Percentiles rank a stretch among this genome's conserved stretches.
phyloP scores from a whole-genome alignment of 2,329 filamentous ascomycete species.

The Stachybotrys chartarum region DNA sequence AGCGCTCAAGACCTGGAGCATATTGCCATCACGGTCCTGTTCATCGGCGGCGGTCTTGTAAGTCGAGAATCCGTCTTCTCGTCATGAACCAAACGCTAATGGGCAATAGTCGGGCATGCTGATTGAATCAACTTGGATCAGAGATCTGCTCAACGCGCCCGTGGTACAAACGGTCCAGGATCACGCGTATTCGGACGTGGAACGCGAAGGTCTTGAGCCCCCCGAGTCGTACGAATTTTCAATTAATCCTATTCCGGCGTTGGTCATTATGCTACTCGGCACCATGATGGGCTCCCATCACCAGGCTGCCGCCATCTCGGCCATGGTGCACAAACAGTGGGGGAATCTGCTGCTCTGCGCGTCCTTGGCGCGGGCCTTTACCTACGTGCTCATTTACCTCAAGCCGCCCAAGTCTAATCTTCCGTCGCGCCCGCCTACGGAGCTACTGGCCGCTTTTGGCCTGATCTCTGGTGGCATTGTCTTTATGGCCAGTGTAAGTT shows the following conservation, averaged over 20 bases:
- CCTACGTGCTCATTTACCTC: constrained; percentile 74
- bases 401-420: constrained; percentile 73
- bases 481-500: constrained; percentile 82
- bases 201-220: constrained; percentile 40
- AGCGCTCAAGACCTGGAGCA: constrained; percentile 80
- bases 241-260: constrained; percentile 79
- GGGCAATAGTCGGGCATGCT: constrained; percentile 65
- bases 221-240: constrained; percentile 68
- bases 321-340: constrained; percentile 93
- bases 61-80: constrained; percentile 22
- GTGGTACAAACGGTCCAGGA: constrained; percentile 28
- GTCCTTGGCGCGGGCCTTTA: constrained; percentile 68
- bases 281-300: constrained; percentile 95
- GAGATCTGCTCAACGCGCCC: constrained; percentile 56
- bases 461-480: constrained; percentile 81
- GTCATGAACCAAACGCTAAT: background rate
- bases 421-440: constrained; percentile 80
- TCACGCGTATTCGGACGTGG: constrained; percentile 31
- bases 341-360: constrained; percentile 77
- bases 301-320: constrained; percentile 73
- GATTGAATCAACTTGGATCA: constrained; percentile 66
- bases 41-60: constrained; percentile 85
- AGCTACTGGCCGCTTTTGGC: constrained; percentile 82
- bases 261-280: constrained; percentile 81
- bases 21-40: constrained; percentile 84